Evolutionary conservation across 2,329 filamentous ascomycete genomes (phyloP).

Genomic region (Claviceps quebecensis): DNA sequence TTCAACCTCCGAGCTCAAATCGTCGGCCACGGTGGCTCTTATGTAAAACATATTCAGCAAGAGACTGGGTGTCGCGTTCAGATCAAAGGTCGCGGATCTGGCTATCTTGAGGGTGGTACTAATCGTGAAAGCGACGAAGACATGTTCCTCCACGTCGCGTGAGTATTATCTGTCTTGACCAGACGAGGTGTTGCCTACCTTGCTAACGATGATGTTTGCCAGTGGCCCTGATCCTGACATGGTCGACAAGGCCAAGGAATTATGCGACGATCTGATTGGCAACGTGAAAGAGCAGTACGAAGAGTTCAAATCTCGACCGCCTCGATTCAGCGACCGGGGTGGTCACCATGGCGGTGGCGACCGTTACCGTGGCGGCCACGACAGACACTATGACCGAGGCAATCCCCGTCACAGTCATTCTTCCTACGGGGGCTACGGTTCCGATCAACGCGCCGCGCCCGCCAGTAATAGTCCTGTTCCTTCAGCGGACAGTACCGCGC

Average conservation of each 20-base stretch:
- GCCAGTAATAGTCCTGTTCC: slow-evolving; percentile 26
- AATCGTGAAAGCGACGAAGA: slow-evolving; percentile 83
- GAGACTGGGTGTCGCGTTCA: slow-evolving; percentile 93
- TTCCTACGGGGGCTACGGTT: slow-evolving; percentile 17
- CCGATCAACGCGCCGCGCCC: slow-evolving; percentile 13
- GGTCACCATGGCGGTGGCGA: slow-evolving; percentile 17
- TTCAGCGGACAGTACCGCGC: slow-evolving; percentile 15
- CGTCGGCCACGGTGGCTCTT: slow-evolving; percentile 83
- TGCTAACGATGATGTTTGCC: slow-evolving; percentile 4
- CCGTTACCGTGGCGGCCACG: slow-evolving; percentile 19
- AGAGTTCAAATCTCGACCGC: slow-evolving; percentile 72
- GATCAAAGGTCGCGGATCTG: slow-evolving; percentile 92
- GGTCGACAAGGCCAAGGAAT: slow-evolving; percentile 73
- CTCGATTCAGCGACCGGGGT: slow-evolving; percentile 42
- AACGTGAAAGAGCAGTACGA: slow-evolving; percentile 87
- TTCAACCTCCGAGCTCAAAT: slow-evolving; percentile 96
- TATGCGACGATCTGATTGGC: slow-evolving; percentile 74
- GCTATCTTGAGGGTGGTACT: slow-evolving; percentile 83
- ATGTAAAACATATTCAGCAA: slow-evolving; percentile 96
- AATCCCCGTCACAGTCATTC: slow-evolving; percentile 16
- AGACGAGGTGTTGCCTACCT: not conserved
- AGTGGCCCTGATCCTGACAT: slow-evolving; percentile 79
- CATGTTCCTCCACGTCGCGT: slow-evolving; percentile 96
- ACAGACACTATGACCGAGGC: slow-evolving; percentile 15
- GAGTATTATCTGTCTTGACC: slow-evolving; percentile 23